Percentiles rank a stretch among this genome's conserved stretches.
These are phyloP conservation scores for Euphorbia schlechtendalii DNA, from an alignment of 441 rosid species.

Conservation along the genomic window DNA sequence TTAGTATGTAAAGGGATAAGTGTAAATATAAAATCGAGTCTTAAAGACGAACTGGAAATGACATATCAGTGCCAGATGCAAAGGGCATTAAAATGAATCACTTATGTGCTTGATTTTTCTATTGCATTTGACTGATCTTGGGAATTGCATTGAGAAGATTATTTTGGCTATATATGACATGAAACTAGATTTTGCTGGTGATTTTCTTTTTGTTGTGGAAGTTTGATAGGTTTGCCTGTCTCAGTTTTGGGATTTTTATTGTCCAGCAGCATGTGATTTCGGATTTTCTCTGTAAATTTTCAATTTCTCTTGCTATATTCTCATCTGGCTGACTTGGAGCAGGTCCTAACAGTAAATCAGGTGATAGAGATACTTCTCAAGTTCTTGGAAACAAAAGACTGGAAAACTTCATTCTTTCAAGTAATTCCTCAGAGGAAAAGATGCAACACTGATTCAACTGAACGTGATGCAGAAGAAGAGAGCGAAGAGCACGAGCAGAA, in stretches of 20 bases:
- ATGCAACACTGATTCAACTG: slow-evolving; percentile 26
- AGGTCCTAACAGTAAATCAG: slow-evolving; percentile 95
- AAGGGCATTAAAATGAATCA: background rate
- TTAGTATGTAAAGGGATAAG: background rate
- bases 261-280: no score
- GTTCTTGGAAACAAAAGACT: slow-evolving; percentile 71
- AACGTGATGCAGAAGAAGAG: slow-evolving; percentile 19
- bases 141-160: no score
- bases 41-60: background rate
- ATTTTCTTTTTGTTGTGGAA: background rate
- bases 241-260: no score
- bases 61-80: no score
- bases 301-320: no score
- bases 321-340: slow-evolving; percentile 9
- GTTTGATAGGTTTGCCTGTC: no score
- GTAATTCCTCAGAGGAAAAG: slow-evolving; percentile 83
- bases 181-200: background rate
- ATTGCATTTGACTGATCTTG: no score
- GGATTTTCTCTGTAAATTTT: no score
- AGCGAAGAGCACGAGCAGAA: slow-evolving; percentile 22
- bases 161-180: background rate
- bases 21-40: background rate
- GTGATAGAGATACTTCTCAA: slow-evolving; percentile 78
- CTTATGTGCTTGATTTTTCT: background rate
- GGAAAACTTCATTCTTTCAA: slow-evolving; percentile 79